phyloP scores from a whole-genome alignment of 495 filamentous ascomycete species.

The Aspergillus homomorphus region DNA sequence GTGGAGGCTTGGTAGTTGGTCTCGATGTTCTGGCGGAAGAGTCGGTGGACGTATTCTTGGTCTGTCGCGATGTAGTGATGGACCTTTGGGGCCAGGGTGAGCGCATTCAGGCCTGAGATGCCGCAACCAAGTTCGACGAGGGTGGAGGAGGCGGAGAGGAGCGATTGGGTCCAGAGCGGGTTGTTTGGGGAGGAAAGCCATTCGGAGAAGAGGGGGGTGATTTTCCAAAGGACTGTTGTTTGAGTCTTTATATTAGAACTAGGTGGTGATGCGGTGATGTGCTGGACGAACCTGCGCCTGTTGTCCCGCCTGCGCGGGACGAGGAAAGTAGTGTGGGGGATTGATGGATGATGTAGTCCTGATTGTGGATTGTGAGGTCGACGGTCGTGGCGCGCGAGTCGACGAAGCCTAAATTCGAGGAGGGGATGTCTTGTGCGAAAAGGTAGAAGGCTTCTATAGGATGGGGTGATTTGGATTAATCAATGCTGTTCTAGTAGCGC shows the following conservation, averaged over 20 bases:
- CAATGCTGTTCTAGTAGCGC: neutral
- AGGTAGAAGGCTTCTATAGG: slow-evolving; percentile 78
- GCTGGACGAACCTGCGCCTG: slow-evolving; percentile 71
- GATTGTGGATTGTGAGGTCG: slow-evolving; percentile 64
- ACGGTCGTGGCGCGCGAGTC: slow-evolving; percentile 63
- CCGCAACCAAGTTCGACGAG: slow-evolving; percentile 87
- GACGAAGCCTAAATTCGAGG: slow-evolving; percentile 80
- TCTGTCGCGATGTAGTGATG: slow-evolving; percentile 77
- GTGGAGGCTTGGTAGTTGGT: slow-evolving; percentile 47
- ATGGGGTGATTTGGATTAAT: neutral
- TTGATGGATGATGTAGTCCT: slow-evolving; percentile 77
- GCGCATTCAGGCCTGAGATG: slow-evolving; percentile 70
- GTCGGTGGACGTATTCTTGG: slow-evolving; percentile 75
- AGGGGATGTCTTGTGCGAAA: slow-evolving; percentile 72
- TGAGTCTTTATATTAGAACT: neutral
- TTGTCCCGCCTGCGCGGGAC: slow-evolving; percentile 77
- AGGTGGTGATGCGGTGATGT: neutral
- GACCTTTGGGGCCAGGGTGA: slow-evolving; percentile 60
- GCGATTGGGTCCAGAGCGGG: slow-evolving; percentile 55
- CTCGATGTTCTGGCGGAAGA: slow-evolving; percentile 70
- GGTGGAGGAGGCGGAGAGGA: slow-evolving; percentile 53
- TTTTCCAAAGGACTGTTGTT: slow-evolving; percentile 77
- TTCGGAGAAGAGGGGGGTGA: slow-evolving; percentile 79
- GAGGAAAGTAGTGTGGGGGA: slow-evolving; percentile 79
- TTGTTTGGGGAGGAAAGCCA: slow-evolving; percentile 69